Evolutionary conservation across 257 asterid species (phyloP).

Genomic region (Buddleja alternifolia): DNA sequence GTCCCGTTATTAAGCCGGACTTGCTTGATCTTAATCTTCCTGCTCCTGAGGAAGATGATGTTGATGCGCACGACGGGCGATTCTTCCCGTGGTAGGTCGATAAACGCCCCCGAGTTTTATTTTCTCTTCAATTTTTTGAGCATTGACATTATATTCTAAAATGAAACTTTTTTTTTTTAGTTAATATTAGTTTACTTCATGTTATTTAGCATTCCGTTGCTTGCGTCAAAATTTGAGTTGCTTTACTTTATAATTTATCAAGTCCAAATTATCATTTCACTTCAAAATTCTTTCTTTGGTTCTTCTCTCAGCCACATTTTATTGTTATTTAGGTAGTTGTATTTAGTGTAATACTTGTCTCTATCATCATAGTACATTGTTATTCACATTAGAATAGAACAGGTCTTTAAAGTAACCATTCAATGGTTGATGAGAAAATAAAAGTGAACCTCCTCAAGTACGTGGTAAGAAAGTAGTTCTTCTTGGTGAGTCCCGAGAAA

Average conservation of each 20-base stretch:
- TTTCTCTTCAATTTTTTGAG: constrained; percentile 28
- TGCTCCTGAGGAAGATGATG: constrained; percentile 72
- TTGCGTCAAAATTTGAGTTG: not conserved
- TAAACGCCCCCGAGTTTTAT: not conserved
- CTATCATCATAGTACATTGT: constrained; percentile 4
- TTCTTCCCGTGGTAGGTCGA: constrained; percentile 46
- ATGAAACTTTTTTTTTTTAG: constrained; percentile 23
- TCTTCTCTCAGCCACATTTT: constrained; percentile 23
- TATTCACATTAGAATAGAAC: constrained; percentile 9
- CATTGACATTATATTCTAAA: constrained; percentile 21
- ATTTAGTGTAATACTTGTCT: constrained; percentile 15
- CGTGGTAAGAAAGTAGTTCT: constrained; percentile 16
- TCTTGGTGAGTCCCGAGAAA: too few species aligned
- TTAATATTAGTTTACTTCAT: not conserved
- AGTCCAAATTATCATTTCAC: not conserved
- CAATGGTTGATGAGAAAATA: constrained; percentile 6
- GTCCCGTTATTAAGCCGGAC: constrained; percentile 46
- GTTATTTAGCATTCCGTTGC: constrained; percentile 17
- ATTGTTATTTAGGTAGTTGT: constrained; percentile 22
- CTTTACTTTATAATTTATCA: not conserved
- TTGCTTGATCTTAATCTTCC: constrained; percentile 89
- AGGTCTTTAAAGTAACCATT: constrained; percentile 4
- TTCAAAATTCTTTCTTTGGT: constrained; percentile 16
- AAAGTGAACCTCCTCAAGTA: constrained; percentile 18
- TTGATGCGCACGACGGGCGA: constrained; percentile 39